Conservation (phyloP, 495 filamentous ascomycete species). For the Hapsidospora chrysogenum region DNA sequence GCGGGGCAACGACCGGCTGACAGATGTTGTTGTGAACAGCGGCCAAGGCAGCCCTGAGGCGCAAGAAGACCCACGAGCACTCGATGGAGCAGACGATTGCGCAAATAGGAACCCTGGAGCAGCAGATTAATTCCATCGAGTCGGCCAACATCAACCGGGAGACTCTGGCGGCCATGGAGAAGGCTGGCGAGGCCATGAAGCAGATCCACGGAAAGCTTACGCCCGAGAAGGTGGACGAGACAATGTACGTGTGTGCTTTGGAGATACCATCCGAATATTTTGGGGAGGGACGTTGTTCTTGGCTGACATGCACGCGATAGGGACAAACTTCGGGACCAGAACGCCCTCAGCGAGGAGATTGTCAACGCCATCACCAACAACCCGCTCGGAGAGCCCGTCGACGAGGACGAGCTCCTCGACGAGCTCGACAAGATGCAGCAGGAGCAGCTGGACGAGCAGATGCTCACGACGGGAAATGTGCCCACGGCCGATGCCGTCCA, state of each 20-base stretch:
- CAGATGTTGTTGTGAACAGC: constrained; percentile 41
- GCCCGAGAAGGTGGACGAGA: constrained; percentile 82
- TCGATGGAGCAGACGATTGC: constrained; percentile 75
- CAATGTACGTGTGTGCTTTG: no score
- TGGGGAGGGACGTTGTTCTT: not conserved
- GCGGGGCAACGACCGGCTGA: not conserved
- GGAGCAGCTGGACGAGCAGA: constrained; percentile 78
- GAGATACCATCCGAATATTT: constrained; percentile 5
- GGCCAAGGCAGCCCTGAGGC: constrained; percentile 77
- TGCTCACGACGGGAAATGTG: constrained; percentile 72
- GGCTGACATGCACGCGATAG: constrained; percentile 28
- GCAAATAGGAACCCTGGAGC: constrained; percentile 82
- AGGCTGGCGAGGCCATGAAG: constrained; percentile 75
- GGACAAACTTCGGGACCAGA: constrained; percentile 86
- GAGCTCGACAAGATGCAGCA: constrained; percentile 68
- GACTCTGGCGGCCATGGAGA: constrained; percentile 87
- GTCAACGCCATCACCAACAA: constrained; percentile 61
- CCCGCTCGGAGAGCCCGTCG: constrained; percentile 51
- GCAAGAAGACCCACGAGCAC: constrained; percentile 88
- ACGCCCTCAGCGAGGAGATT: constrained; percentile 85
- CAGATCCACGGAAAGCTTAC: constrained; percentile 79
- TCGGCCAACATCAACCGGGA: constrained; percentile 97
- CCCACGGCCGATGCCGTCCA: constrained; percentile 51
- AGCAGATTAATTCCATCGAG: constrained; percentile 93
- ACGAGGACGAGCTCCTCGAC: constrained; percentile 73